A percentile compares a stretch with the other conserved stretches of the same genome.
phyloP scores from a whole-genome alignment of 2,329 filamentous ascomycete genomes.

The Penicillium glabrum region DNA sequence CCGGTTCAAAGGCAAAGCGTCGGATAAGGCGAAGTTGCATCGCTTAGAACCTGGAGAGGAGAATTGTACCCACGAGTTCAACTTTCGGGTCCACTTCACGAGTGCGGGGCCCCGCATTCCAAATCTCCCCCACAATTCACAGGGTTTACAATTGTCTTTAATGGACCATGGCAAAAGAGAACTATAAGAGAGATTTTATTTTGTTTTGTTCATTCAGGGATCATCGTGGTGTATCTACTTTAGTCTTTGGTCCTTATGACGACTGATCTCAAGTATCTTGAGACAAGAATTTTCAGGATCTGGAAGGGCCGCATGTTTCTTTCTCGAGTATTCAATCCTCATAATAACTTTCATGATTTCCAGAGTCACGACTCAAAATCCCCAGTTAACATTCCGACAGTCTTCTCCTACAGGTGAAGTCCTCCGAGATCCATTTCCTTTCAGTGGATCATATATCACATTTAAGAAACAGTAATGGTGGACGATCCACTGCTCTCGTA shows the following conservation, averaged over 20 bases:
- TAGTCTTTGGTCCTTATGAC: too few relatives aligned
- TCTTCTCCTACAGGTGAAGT: not conserved
- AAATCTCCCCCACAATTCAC: not conserved
- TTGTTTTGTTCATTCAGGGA: rapidly evolving
- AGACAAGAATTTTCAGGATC: too few relatives aligned
- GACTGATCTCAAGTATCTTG: too few relatives aligned
- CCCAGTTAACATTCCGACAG: not conserved
- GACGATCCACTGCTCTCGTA: conserved; percentile 43
- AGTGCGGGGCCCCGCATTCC: not conserved
- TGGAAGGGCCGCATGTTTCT: too few relatives aligned
- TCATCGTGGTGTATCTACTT: too few relatives aligned
- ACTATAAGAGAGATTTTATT: too few relatives aligned
- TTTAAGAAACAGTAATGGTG: conserved; percentile 36
- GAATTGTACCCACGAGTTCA: not conserved
- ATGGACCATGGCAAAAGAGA: not conserved
- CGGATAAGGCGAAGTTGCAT: not conserved
- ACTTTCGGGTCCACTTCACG: not conserved
- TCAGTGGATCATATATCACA: not conserved
- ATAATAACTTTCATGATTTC: too few relatives aligned
- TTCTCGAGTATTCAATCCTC: too few relatives aligned
- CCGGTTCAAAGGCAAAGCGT: not conserved
- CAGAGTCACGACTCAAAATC: too few relatives aligned
- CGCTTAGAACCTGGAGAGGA: not conserved
- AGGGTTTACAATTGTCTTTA: not conserved
- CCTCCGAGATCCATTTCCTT: not conserved